Base-by-base conservation (phyloP, 1,284 basidiomycete species). In the Pascua guehoae region DNA sequence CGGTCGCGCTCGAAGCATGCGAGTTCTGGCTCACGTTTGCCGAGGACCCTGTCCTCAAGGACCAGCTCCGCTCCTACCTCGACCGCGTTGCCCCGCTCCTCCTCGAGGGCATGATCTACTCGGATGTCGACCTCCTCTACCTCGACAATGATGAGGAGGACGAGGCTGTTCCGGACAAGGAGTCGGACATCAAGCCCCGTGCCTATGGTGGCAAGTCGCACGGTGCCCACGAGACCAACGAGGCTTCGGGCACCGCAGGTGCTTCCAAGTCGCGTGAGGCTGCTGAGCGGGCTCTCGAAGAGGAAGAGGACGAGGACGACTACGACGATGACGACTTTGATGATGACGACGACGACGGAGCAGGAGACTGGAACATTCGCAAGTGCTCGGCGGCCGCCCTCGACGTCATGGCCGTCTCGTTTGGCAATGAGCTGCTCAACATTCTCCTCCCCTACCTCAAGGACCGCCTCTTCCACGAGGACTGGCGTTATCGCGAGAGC, bases 21-120 rank as follows among this genome's bases (percentile, higher is more conserved):
- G 96, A 99, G 81, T 98, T 99, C 79, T 98, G 96, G 96, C 84
- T 99, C 62, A 97, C 95, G 1, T 98, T 99, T 71, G 93, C 96
- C 15, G 96, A 99, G 75, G 92, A 98, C 70, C 85, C 86, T 14
- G 87, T 90, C 50, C 82, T 98, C 32, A 85, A 86, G 15, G 85
- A 86, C 14, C 90, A 89, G 75, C 81, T 99, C 37, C 86, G 86
- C 54, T 93, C 92, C 0, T 85, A 94, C 62, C 82, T 99, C 10
- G 83, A 81, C 43, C 89, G 89, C 66, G 88, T 99, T 47, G 92
- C 90, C 0, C 96, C 96, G 0, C 88, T 97, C 14, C 81, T 99
- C 37, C 82, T 99, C 60, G 88, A 96, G 72, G 95, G 93, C 68
- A 99, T 98, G 95, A 80, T 95, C 43, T 99, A 98, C 71, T 90